Evolutionary conservation across 2,329 filamentous ascomycete species (phyloP), one percentile per base, ranked within the genome.

Genomic region (Cryphonectria parasitica): DNA sequence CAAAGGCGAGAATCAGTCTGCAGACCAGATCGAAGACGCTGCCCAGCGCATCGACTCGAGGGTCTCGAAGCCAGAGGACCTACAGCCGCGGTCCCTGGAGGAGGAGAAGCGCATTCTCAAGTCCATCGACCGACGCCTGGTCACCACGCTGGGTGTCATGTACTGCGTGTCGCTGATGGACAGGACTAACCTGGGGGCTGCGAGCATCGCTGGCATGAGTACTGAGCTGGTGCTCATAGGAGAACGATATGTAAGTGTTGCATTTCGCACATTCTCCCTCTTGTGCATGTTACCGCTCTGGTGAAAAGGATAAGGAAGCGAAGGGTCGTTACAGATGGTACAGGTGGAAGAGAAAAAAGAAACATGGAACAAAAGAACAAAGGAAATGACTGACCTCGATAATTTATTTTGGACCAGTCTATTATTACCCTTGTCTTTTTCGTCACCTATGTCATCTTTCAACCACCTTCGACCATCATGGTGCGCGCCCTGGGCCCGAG

Each of bases 111-210:
- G 82, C 58, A 92, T 96, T 76, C 88, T 94, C 58, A 84, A 86
- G 69, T 88, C 89, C 17, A 84, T 96, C 74, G 93, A 97, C 79
- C 82, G 84, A 41, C 88, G 90, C 2, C 82, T 92, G 3, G 87
- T 92, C 56, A 77, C 86, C 3, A 89, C 86, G 1, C 87, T 89
- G 5, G 90, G 90, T 28, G 77, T 86, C 74, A 86, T 94, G 81
- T 95, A 95, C 79, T 93, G 91, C 77, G 85, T 93, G 75, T 91
- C 88, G 74, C 82, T 95, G 71, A 92, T 95, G 89, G 93, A 96
- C 77, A 85, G 93, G 43, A 93, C 91, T 1, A 95, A 95, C 79
- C 81, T 95, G 77, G 88, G 88, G n/a, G 84, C 88, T 31, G 92
- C 92, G 56, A 88, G 88, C 62, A 91, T 95, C 77, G 92, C 93